Conservation (phyloP, 371 early-diverging fungal species). For the Apophysomyces sp. region DNA sequence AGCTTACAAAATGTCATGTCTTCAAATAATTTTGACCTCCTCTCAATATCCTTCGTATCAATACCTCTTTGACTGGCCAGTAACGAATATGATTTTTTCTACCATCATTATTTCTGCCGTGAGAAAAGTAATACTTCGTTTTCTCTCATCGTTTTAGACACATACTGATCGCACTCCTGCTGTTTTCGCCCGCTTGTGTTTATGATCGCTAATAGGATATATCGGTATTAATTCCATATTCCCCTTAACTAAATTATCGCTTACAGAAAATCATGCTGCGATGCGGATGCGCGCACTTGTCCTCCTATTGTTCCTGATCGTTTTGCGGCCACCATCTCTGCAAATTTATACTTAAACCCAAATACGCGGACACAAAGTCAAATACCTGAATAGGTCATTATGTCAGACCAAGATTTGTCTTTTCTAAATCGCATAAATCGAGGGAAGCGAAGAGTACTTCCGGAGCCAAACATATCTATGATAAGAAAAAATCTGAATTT, state of each 20-base stretch:
- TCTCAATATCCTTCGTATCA: conserved; percentile 39
- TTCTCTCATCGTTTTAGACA: conserved; percentile 10
- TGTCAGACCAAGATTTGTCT: conserved; percentile 64
- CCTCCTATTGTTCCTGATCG: conserved; percentile 28
- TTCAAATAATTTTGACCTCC: conserved; percentile 51
- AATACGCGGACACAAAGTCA: not conserved
- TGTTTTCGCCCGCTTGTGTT: conserved; percentile 6
- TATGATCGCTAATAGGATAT: not conserved
- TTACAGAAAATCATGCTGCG: conserved; percentile 16
- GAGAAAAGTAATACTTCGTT: too few species aligned
- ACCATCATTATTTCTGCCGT: not conserved
- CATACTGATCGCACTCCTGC: not conserved
- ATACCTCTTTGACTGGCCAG: conserved; percentile 42
- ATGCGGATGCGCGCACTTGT: conserved; percentile 14
- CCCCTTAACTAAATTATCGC: not conserved
- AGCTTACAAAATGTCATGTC: conserved; percentile 60
- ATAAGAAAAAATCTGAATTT: not conserved
- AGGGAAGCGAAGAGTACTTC: conserved; percentile 77
- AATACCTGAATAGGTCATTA: conserved; percentile 50
- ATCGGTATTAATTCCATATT: not conserved
- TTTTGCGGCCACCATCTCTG: conserved; percentile 18
- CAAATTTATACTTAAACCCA: too few species aligned
- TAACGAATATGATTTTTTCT: conserved; percentile 17
- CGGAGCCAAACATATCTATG: conserved; percentile 50
- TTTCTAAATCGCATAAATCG: conserved; percentile 61